phyloP scores from a whole-genome alignment of 192 early-diverging fungal species.

The Lunasporangiospora selenospora region DNA sequence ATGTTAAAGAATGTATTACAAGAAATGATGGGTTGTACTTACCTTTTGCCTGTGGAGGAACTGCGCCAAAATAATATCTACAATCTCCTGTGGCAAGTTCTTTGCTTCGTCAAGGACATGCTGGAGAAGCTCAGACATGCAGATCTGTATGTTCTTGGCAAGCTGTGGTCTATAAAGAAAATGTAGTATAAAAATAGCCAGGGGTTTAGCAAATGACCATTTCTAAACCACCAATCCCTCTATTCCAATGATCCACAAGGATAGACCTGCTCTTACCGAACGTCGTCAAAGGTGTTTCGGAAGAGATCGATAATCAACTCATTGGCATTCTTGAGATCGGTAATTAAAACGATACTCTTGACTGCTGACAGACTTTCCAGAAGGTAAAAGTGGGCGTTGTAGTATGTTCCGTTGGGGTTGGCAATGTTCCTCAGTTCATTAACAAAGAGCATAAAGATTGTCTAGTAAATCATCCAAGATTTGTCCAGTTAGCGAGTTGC shows the following conservation, averaged over 20 bases:
- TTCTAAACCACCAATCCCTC: too few species aligned
- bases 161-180: conserved; percentile 59
- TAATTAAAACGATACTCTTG: conserved; percentile 81
- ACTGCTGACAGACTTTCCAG: conserved; percentile 90
- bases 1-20: not conserved
- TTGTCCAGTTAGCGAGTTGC: too few species aligned
- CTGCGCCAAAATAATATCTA: conserved; percentile 83
- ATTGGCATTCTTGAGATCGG: conserved; percentile 79
- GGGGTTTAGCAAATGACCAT: too few species aligned
- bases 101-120: conserved; percentile 81
- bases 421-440: conserved; percentile 73
- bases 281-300: conserved; percentile 71
- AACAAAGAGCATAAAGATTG: conserved; percentile 85
- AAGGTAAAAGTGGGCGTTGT: conserved; percentile 78
- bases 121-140: conserved; percentile 82
- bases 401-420: conserved; percentile 68
- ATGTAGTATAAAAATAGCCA: conserved; percentile 5
- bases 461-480: conserved; percentile 39
- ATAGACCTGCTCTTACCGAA: conserved; percentile 65
- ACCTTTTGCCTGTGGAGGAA: conserved; percentile 75
- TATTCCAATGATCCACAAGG: too few species aligned
- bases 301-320: conserved; percentile 79
- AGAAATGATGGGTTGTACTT: conserved; percentile 2
- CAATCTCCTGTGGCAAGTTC: conserved; percentile 76
- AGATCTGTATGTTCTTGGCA: conserved; percentile 79